Conservation (phyloP, 2,329 filamentous ascomycete genomes). For the Grosmannia serpens region DNA sequence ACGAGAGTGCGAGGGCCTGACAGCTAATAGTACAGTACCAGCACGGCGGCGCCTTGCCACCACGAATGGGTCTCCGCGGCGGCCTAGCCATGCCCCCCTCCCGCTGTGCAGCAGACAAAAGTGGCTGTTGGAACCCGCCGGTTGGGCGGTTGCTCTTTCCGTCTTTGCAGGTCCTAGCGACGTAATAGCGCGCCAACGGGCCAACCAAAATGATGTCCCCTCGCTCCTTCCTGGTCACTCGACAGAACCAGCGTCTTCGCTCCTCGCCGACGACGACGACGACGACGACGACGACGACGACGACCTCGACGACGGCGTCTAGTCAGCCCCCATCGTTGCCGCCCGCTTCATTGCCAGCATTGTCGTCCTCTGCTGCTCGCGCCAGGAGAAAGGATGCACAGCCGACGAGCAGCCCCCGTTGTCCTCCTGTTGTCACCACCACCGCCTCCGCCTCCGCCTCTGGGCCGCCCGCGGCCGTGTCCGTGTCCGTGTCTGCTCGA, state of each 20-base stretch:
- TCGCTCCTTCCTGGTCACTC: slow-evolving; percentile 26
- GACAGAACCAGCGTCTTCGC: slow-evolving; percentile 16
- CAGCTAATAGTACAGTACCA: neutral
- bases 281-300: neutral
- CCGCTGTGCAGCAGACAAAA: neutral
- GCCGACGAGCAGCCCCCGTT: neutral
- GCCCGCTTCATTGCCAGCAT: slow-evolving; percentile 8
- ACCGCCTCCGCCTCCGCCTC: neutral
- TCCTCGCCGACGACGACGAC: neutral
- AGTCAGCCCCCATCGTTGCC: neutral
- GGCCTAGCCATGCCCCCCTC: neutral
- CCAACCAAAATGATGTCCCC: slow-evolving; percentile 23
- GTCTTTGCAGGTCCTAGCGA: neutral
- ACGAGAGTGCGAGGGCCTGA: neutral
- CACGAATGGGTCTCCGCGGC: no score
- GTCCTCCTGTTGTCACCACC: neutral
- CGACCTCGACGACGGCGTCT: neutral
- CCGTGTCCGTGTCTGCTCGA: neutral
- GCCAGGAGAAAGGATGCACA: slow-evolving; percentile 19
- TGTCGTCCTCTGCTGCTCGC: slow-evolving; percentile 1
- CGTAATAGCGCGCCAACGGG: neutral
- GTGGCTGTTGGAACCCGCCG: neutral
- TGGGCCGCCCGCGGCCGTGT: neutral
- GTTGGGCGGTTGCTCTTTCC: neutral
- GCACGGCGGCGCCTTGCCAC: neutral